A percentile compares a stretch with the other conserved stretches of the same genome.
Evolutionary conservation across 1,284 basidiomycete species (phyloP).

Genomic region (Rhodotorula sp.): DNA sequence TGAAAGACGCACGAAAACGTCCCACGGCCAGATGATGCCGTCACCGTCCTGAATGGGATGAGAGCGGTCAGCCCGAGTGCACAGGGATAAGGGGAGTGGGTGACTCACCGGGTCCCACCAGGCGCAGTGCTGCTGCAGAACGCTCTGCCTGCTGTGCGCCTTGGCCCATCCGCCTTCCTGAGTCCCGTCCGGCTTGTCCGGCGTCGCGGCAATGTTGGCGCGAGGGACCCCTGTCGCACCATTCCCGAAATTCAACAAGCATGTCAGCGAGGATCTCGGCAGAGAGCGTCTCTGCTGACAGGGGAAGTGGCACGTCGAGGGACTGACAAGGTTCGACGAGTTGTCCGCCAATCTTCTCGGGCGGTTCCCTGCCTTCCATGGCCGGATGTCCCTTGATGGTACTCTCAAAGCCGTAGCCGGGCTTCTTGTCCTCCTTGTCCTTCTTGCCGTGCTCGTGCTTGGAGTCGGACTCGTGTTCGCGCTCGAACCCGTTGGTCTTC

Average conservation of each 20-base stretch:
- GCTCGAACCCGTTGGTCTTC: neutral
- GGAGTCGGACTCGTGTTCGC: neutral
- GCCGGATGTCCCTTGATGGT: neutral
- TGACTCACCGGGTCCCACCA: conserved; percentile 44
- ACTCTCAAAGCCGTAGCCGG: conserved; percentile 1
- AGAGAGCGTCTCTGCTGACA: no score
- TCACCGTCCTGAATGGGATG: conserved; percentile 39
- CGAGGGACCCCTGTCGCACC: conserved; percentile 28
- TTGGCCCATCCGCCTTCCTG: conserved; percentile 37
- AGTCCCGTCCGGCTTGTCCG: conserved; percentile 31
- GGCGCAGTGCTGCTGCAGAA: conserved; percentile 41
- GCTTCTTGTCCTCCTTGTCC: neutral
- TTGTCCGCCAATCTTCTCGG: conserved; percentile 9
- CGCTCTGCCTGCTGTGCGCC: conserved; percentile 34
- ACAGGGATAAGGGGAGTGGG: no score
- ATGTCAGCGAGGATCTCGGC: neutral
- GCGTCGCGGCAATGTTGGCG: conserved; percentile 37
- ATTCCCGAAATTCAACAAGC: no score
- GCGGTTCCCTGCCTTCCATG: neutral
- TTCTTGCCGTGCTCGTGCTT: neutral
- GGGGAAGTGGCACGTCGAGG: neutral
- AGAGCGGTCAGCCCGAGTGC: neutral
- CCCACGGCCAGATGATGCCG: conserved; percentile 47
- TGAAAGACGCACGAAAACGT: conserved; percentile 30
- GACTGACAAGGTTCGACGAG: conserved; percentile 24